Conservation (phyloP, 768 basidiomycete genomes). For the Pilatotrama ljubarskyi region DNA sequence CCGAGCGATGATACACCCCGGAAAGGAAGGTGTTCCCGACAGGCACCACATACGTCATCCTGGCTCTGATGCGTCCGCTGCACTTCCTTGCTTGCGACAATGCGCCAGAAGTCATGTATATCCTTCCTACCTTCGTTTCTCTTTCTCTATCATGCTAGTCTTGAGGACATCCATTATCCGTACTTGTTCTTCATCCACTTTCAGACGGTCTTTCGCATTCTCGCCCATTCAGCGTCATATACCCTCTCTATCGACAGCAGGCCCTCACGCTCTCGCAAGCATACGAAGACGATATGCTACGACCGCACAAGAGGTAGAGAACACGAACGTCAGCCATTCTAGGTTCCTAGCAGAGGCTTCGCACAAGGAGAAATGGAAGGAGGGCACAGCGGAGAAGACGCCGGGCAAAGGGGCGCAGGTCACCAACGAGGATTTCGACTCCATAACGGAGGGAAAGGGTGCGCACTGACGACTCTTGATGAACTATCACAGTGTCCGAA, state of each 20-base stretch:
- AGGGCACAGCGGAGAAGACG: slow-evolving; percentile 8
- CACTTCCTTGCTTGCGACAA: too few relatives aligned
- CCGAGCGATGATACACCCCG: background rate
- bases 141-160: background rate
- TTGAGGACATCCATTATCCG: background rate
- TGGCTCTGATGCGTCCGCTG: too few relatives aligned
- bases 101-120: background rate
- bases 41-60: background rate
- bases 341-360: slow-evolving; percentile 46
- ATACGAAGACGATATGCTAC: background rate
- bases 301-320: slow-evolving; percentile 30
- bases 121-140: background rate
- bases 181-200: background rate
- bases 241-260: background rate
- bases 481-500: too few relatives aligned
- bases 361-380: slow-evolving; percentile 35
- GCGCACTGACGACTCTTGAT: background rate
- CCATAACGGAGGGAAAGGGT: slow-evolving; percentile 37
- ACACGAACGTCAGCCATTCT: slow-evolving; percentile 43
- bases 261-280: too few relatives aligned
- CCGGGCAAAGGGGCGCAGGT: slow-evolving; percentile 12
- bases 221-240: background rate
- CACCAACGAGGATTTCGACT: slow-evolving; percentile 25
- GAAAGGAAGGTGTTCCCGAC: background rate
- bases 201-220: background rate